These are phyloP conservation scores for Cyberlindnera nakhonratchasimensis DNA, from an alignment of 805 yeast species.

Conservation along the genomic window DNA sequence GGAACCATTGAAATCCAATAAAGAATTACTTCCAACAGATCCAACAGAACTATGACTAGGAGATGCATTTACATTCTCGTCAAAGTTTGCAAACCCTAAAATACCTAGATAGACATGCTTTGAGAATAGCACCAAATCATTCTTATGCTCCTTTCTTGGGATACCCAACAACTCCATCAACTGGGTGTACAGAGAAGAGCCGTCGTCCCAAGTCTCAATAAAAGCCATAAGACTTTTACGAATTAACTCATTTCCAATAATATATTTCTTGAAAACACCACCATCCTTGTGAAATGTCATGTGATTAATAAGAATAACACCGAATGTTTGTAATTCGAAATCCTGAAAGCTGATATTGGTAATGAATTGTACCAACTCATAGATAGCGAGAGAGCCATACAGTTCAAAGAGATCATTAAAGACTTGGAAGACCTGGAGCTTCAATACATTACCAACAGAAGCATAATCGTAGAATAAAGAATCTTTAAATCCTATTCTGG, in stretches of 20 bases:
- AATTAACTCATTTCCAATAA: conserved; percentile 27
- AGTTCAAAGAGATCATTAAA: conserved; percentile 35
- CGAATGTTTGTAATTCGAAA: conserved; percentile 32
- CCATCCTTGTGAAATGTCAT: conserved; percentile 25
- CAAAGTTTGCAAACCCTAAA: conserved; percentile 1
- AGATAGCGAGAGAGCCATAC: conserved; percentile 36
- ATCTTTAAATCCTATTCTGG: conserved; percentile 9
- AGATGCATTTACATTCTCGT: not conserved
- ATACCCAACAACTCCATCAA: conserved; percentile 10
- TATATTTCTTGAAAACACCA: conserved; percentile 12
- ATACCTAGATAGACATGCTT: not conserved
- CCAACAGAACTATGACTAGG: conserved; percentile 2
- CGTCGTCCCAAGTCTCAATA: conserved; percentile 35
- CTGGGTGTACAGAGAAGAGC: conserved; percentile 22
- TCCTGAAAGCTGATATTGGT: conserved; percentile 32
- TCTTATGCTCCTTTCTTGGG: not conserved
- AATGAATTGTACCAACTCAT: conserved; percentile 34
- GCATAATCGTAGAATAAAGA: conserved; percentile 16
- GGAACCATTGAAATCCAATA: conserved; percentile 1
- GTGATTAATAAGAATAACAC: conserved; percentile 31
- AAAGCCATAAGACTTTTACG: conserved; percentile 23
- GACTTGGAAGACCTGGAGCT: conserved; percentile 23
- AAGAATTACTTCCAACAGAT: not conserved
- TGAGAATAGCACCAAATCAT: not conserved
- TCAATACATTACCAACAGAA: conserved; percentile 21